These are phyloP conservation scores for Saitozyma sp. DNA, from an alignment of 768 basidiomycete genomes.

Conservation along the genomic window DNA sequence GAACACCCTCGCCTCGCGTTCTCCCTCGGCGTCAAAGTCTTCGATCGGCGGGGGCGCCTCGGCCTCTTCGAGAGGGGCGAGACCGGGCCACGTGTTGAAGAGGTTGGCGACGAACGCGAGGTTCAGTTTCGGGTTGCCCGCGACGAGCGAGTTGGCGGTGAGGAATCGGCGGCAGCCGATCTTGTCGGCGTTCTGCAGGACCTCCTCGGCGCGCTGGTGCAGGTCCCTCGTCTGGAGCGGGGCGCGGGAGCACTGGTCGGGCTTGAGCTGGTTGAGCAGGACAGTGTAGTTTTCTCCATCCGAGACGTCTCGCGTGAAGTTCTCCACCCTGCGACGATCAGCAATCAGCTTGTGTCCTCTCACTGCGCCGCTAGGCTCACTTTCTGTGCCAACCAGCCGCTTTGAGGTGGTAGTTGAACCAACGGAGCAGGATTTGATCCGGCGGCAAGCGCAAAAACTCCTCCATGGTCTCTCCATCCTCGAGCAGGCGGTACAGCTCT, in stretches of 20 bases:
- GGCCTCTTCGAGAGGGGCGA: constrained; percentile 89
- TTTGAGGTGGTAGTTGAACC: constrained; percentile 99
- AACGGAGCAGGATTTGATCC: constrained; percentile 94
- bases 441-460: constrained; percentile 90
- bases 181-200: constrained; percentile 86
- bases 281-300: constrained; percentile 98
- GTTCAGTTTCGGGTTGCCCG: constrained; percentile 95
- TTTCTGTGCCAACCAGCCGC: constrained; percentile 86
- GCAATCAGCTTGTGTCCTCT: constrained; percentile 7
- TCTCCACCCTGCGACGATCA: constrained; percentile 70
- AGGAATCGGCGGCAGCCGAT: constrained; percentile 97
- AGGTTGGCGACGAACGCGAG: constrained; percentile 93
- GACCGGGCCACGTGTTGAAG: constrained; percentile 95
- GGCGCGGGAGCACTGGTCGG: constrained; percentile 83
- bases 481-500: constrained; percentile 90
- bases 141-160: constrained; percentile 82
- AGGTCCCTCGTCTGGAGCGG: constrained; percentile 84
- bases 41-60: constrained; percentile 86
- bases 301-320: constrained; percentile 95
- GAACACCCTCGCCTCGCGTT: constrained; percentile 95
- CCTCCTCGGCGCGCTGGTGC: constrained; percentile 81
- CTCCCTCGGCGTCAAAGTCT: constrained; percentile 98
- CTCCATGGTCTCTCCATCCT: constrained; percentile 95
- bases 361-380: constrained; percentile 55
- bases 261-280: constrained; percentile 91